Evolutionary conservation across 345 rosid species (phyloP), one percentile per base, ranked within the genome.

Genomic region (Euphorbia pulcherrima): DNA sequence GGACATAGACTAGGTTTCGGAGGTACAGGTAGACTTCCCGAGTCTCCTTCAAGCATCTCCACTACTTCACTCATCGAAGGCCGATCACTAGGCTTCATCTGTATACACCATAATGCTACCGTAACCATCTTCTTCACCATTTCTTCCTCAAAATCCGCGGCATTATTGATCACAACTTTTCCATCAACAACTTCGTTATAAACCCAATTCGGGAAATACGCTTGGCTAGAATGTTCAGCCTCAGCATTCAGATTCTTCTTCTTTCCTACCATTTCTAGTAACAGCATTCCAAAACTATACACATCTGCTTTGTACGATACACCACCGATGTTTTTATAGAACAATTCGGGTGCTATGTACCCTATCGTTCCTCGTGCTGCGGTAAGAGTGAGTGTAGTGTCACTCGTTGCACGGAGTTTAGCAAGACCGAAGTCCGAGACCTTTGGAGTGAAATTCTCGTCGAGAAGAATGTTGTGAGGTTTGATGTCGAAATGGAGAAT

Each of bases 341-440:
- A 71, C 56, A 71, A 12, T 46, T 71, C 64, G 7, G 61, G 73
- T 61, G 73, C 73, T 51, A 70, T 70, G 14, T 70, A 70, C 37
- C 73, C 73, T 18, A 70, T 62, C 6, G 73, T 70, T 70, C 73
- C 73, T 53, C 73, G 61, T 18, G 64, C 67, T 41, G 73, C 73
- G 51, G 73, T 39, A 37, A 70, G 51, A 11, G 62, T 35, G 20
- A 70, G 35, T 0, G 27, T 20, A n/a, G 20, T 52, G 5, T 70
- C 40, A 28, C 52, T 53, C 13, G 21, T 62, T 24, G 67, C 44
- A 17, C 44, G 56, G 4, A 70, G 67, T 70, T 52, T 70, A 1
- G 73, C 73, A 24, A 70, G 67, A 5, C 73, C 73, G n/a, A 70
- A 70, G 10, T 70, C 73, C 9, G 67, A 61, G 37, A 70, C 67